These are phyloP conservation scores for Termitomyces sp. DNA, from an alignment of 1,284 basidiomycete species.

Conservation along the genomic window DNA sequence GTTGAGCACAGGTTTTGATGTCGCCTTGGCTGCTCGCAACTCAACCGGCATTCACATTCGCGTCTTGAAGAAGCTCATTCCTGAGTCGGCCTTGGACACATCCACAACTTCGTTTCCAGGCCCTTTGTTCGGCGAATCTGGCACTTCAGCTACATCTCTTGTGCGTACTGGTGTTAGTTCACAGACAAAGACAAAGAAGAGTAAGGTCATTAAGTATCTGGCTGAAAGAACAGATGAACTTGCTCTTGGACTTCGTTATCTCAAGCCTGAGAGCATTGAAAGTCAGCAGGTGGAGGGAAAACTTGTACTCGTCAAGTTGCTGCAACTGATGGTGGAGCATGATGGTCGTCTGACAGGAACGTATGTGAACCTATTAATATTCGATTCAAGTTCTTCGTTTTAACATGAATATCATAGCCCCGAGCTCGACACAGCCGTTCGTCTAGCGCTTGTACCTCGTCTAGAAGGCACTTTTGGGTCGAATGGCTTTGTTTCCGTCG, in stretches of 20 bases:
- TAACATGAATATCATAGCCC: constrained; percentile 40
- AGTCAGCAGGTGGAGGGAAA: constrained; percentile 70
- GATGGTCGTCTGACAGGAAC: constrained; percentile 82
- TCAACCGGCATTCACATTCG: constrained; percentile 69
- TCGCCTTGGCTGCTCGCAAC: constrained; percentile 68
- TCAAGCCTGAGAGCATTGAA: constrained; percentile 48
- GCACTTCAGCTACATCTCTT: constrained; percentile 56
- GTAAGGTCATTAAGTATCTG: constrained; percentile 74
- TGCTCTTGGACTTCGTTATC: constrained; percentile 69
- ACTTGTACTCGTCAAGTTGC: constrained; percentile 66
- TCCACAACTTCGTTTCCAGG: constrained; percentile 72
- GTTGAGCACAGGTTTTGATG: constrained; percentile 70
- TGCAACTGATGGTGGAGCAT: constrained; percentile 80
- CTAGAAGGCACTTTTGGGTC: constrained; percentile 27
- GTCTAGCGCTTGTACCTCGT: constrained; percentile 59
- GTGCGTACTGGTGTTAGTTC: constrained; percentile 60
- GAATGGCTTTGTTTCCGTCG: constrained; percentile 20
- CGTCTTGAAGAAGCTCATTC: constrained; percentile 61
- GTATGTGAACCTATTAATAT: constrained; percentile 52
- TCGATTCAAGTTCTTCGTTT: constrained; percentile 3
- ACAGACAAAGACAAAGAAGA: constrained; percentile 79
- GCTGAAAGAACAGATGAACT: constrained; percentile 73
- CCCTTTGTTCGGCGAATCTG: constrained; percentile 77
- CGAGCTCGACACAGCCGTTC: constrained; percentile 58
- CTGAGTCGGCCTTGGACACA: constrained; percentile 57